Evolutionary conservation across 177 flowering plant species (phyloP), one percentile per base, ranked within the genome.

Genomic region (Telopea speciosissima): DNA sequence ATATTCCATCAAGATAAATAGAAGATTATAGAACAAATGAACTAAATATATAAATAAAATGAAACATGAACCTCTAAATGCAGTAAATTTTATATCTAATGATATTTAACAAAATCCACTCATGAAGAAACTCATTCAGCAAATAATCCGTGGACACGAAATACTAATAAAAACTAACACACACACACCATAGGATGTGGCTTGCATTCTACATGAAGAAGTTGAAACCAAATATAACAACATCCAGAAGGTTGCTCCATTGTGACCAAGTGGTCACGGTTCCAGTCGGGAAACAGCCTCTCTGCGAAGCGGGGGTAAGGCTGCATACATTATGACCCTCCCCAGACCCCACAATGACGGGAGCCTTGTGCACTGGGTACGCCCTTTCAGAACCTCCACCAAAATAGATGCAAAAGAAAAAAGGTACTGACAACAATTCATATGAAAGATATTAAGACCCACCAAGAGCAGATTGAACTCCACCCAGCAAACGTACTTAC

Each of bases 1-100:
- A 62, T 52, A 25, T 13, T 22, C n/a, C 72, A 69, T 74, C 66
- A 33, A 40, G 16, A 24, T n/a, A 14, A 7, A 58, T 58, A 6
- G 61, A 58, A 19, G 4, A 49, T 49, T 11, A 49, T 16, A 12
- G 54, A 16, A 12, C 19, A 12, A 49, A 44, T 9, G 8, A 8
- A 16, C 7, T 12, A 49, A 49, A 49, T n/a, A n/a, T n/a, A n/a
- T 49, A 49, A 49, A 17, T 22, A 61, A 36, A 17, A 25, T 42
- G 52, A 24, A 67, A 67, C 45, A 31, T 9, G 21, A 71, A 26
- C 69, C 11, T 54, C 13, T 11, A 13, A 68, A 58, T 58, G 61
- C 59, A 13, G 19, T 16, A 54, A 54, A 16, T 5, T 16, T 21
- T 54, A 54, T 54, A 54, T 14, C 1, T 21, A 54, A 21, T 54